Conservation (phyloP, 352 stramenopile genomes). For the Globisporangium polare region DNA sequence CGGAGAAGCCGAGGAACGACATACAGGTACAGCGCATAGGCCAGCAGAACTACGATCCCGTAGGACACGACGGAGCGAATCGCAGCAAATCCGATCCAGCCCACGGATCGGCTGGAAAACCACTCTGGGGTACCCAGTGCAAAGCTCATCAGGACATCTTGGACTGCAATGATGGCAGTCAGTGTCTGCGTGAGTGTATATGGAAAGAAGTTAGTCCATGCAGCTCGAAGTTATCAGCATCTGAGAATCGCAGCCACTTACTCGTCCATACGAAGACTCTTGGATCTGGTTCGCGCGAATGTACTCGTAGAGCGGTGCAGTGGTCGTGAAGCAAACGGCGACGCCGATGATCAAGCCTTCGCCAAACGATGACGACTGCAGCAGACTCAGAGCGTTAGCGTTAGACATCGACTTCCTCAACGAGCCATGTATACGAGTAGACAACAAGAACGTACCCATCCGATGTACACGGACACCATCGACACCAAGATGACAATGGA, state of each 20-base stretch:
- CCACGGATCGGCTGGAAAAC: slow-evolving; percentile 71
- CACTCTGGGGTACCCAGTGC: slow-evolving; percentile 78
- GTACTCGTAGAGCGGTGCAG: slow-evolving; percentile 76
- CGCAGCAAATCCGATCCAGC: slow-evolving; percentile 69
- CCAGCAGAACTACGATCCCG: slow-evolving; percentile 60
- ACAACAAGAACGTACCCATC: slow-evolving; percentile 37
- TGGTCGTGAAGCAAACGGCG: slow-evolving; percentile 80
- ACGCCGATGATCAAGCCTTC: slow-evolving; percentile 78
- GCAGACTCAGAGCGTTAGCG: slow-evolving; percentile 8
- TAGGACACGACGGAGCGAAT: slow-evolving; percentile 71
- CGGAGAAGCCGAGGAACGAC: slow-evolving; percentile 64
- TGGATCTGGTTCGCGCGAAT: slow-evolving; percentile 80
- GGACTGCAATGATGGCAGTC: slow-evolving; percentile 81
- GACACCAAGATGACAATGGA: slow-evolving; percentile 69
- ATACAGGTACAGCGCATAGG: slow-evolving; percentile 62
- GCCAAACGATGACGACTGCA: slow-evolving; percentile 57
- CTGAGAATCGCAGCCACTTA: slow-evolving; percentile 19
- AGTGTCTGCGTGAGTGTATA: slow-evolving; percentile 44
- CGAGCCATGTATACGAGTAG: background rate
- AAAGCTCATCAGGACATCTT: slow-evolving; percentile 87
- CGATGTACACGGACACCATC: slow-evolving; percentile 64
- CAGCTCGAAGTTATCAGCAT: background rate
- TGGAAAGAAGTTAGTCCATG: background rate
- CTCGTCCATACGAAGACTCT: slow-evolving; percentile 71
- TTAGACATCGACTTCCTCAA: background rate